Evolutionary conservation across 768 basidiomycete species (phyloP).

Genomic region (Hericium erinaceus): DNA sequence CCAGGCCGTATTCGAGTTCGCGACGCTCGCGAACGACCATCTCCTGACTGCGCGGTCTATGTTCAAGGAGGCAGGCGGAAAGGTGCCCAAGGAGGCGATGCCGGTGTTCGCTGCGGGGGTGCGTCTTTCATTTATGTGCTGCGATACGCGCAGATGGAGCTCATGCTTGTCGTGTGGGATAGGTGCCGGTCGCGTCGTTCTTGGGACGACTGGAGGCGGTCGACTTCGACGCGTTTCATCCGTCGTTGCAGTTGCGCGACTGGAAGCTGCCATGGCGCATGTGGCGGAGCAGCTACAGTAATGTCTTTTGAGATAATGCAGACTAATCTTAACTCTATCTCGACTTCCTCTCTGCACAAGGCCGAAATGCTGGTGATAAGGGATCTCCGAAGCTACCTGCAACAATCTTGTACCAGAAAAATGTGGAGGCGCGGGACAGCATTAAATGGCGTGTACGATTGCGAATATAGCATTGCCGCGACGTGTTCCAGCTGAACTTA

Average conservation of each 20-base stretch:
- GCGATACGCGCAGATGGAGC: not conserved
- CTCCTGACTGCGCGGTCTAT: constrained; percentile 64
- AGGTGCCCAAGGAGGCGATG: constrained; percentile 49
- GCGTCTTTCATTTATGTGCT: constrained; percentile 23
- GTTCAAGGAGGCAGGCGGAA: constrained; percentile 44
- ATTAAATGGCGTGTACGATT: too few relatives aligned
- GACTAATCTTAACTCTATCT: too few relatives aligned
- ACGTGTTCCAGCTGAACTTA: too few relatives aligned
- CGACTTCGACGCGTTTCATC: constrained; percentile 66
- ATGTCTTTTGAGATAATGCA: constrained; percentile 20
- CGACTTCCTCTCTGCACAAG: too few relatives aligned
- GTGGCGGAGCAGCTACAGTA: constrained; percentile 42
- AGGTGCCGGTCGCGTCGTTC: constrained; percentile 64
- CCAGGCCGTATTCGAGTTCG: constrained; percentile 79
- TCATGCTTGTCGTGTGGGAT: not conserved
- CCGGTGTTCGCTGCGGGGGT: constrained; percentile 69
- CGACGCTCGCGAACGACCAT: constrained; percentile 73
- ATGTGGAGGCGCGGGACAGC: too few relatives aligned
- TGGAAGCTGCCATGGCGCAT: constrained; percentile 76
- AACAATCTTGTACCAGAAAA: too few relatives aligned
- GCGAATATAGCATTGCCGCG: too few relatives aligned
- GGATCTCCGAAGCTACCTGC: too few relatives aligned
- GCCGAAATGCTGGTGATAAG: too few relatives aligned
- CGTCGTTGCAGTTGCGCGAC: constrained; percentile 52
- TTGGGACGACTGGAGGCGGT: constrained; percentile 56